phyloP scores from a whole-genome alignment of 202 grass and related monocot species.

The Digitaria exilis region DNA sequence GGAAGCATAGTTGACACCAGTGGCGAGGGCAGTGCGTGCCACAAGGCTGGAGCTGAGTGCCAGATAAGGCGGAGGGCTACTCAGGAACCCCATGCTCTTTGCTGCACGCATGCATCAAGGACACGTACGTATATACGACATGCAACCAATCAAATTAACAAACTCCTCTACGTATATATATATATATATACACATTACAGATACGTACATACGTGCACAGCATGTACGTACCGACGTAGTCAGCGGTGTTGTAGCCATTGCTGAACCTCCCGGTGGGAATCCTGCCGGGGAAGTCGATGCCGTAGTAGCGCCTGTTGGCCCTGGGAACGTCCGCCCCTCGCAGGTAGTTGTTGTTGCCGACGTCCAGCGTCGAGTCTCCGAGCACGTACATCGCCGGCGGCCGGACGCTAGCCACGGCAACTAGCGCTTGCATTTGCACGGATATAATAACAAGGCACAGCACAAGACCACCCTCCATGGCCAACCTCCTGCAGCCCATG shows the following conservation, averaged over 20 bases:
- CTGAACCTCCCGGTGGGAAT: slow-evolving; percentile 54
- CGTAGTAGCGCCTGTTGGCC: slow-evolving; percentile 31
- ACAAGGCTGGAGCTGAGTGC: neutral
- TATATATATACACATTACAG: too few relatives aligned
- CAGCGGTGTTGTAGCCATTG: slow-evolving; percentile 52
- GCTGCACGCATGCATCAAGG: neutral
- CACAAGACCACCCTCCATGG: neutral
- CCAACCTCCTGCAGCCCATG: neutral
- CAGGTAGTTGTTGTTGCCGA: slow-evolving; percentile 51
- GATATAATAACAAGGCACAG: neutral
- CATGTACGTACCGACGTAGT: slow-evolving; percentile 46
- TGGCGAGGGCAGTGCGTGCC: neutral
- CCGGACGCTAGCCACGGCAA: neutral
- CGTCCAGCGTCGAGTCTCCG: slow-evolving; percentile 48
- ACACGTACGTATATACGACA: too few relatives aligned
- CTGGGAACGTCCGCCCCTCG: neutral
- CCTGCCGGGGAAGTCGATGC: slow-evolving; percentile 44
- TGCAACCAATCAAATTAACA: too few relatives aligned
- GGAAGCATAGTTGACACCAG: neutral
- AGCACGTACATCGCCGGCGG: slow-evolving; percentile 44
- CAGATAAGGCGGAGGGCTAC: neutral
- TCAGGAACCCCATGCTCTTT: neutral
- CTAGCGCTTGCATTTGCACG: neutral
- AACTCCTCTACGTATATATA: neutral
- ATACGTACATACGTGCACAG: neutral